Evolutionary conservation across 768 basidiomycete species (phyloP).

Genomic region (Aureoboletus auriporus): DNA sequence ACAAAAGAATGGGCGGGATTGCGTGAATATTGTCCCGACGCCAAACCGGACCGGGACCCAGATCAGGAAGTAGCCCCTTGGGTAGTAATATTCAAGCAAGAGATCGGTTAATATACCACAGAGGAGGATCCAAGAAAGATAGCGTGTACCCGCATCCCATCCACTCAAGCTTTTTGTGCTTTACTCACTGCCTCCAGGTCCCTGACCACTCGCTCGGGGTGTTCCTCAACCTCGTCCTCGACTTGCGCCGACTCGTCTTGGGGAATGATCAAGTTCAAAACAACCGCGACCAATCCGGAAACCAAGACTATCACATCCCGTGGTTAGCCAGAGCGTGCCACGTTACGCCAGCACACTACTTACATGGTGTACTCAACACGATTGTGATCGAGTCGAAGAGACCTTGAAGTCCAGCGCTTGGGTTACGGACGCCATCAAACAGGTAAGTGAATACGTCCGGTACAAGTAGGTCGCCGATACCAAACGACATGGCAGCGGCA

Average conservation of each 20-base stretch:
- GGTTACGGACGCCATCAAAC: conserved; percentile 56
- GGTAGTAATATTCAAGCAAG: too few relatives aligned
- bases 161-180: too few relatives aligned
- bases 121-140: too few relatives aligned
- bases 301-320: conserved; percentile 41
- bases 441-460: conserved; percentile 62
- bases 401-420: conserved; percentile 56
- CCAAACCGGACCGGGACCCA: too few relatives aligned
- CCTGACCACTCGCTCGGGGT: too few relatives aligned
- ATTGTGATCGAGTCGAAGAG: conserved; percentile 78
- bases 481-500: conserved; percentile 64
- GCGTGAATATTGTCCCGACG: too few relatives aligned
- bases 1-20: too few relatives aligned
- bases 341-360: conserved; percentile 25
- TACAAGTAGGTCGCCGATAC: conserved; percentile 67
- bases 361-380: conserved; percentile 77
- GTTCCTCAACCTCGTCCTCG: conserved; percentile 13
- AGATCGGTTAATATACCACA: too few relatives aligned
- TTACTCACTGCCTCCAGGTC: too few relatives aligned
- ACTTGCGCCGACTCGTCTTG: conserved; percentile 16
- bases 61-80: too few relatives aligned
- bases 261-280: conserved; percentile 58
- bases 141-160: too few relatives aligned
- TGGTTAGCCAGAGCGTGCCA: too few relatives aligned
- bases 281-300: conserved; percentile 52